Percentiles rank a stretch among this genome's conserved stretches.
Evolutionary conservation across 148 eudicot species (phyloP).

Genomic region (Nyssa sinensis): DNA sequence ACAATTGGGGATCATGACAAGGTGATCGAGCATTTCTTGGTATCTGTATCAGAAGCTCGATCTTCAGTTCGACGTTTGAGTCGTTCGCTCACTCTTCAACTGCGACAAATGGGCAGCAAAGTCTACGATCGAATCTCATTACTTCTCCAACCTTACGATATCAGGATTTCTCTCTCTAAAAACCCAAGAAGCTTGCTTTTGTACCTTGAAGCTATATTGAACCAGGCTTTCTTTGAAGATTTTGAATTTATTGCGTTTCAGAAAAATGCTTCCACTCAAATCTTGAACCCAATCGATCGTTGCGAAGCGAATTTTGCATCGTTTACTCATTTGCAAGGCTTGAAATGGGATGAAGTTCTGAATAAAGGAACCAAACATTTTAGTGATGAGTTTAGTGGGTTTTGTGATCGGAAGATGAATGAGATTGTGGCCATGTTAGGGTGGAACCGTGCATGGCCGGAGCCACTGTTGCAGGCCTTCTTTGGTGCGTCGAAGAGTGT

Average conservation of each 20-base stretch:
- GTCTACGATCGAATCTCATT: conserved; percentile 48
- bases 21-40: conserved; percentile 56
- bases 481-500: conserved; percentile 80
- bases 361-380: conserved; percentile 82
- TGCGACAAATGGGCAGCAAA: conserved; percentile 59
- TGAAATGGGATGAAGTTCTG: conserved; percentile 87
- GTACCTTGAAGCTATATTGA: conserved; percentile 72
- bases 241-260: conserved; percentile 67
- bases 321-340: conserved; percentile 31
- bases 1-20: conserved; percentile 37
- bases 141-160: conserved; percentile 58
- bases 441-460: conserved; percentile 92
- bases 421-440: conserved; percentile 81
- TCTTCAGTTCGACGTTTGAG: conserved; percentile 53
- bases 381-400: conserved; percentile 82
- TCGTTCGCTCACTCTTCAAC: conserved; percentile 58
- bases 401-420: conserved; percentile 93
- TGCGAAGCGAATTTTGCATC: conserved; percentile 54
- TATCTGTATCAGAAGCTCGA: conserved; percentile 62
- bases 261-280: conserved; percentile 26
- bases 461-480: conserved; percentile 79
- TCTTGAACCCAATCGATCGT: conserved; percentile 67
- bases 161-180: conserved; percentile 50
- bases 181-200: conserved; percentile 48
- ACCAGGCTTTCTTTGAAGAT: conserved; percentile 57